These are phyloP conservation scores for Colletotrichum euphorbiae DNA, from an alignment of 2,329 filamentous ascomycete genomes.

Conservation along the genomic window DNA sequence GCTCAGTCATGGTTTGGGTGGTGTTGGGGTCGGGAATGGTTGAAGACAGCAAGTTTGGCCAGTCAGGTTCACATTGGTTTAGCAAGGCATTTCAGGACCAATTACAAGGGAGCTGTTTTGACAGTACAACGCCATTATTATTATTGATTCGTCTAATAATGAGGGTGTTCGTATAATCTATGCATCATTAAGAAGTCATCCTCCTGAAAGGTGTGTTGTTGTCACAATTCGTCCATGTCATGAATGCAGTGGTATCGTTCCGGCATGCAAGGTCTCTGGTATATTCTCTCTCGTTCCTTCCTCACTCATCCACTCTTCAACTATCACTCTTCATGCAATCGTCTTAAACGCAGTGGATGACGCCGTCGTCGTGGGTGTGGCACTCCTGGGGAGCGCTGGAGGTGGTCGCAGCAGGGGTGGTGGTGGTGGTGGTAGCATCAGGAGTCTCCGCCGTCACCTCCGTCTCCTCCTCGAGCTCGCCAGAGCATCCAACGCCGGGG, in stretches of 20 bases:
- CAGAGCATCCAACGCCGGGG: slow-evolving; percentile 71
- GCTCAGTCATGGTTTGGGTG: too few species aligned
- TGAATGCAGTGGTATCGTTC: slow-evolving; percentile 34
- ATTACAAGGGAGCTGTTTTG: not conserved
- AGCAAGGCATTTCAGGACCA: slow-evolving; percentile 1
- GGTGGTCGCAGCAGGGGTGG: slow-evolving; percentile 64
- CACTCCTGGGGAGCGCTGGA: slow-evolving; percentile 66
- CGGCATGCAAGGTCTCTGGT: slow-evolving; percentile 11
- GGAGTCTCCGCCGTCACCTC: slow-evolving; percentile 14
- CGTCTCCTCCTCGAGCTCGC: slow-evolving; percentile 48
- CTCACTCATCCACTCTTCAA: not conserved
- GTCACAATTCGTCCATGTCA: slow-evolving; percentile 12
- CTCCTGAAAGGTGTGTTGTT: not conserved
- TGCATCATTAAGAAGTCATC: slow-evolving; percentile 30
- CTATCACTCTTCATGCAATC: not conserved
- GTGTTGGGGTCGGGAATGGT: too few species aligned
- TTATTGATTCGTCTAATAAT: slow-evolving; percentile 25
- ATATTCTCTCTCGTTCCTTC: slow-evolving; percentile 1
- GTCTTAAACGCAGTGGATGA: slow-evolving; percentile 42
- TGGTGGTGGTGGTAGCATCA: slow-evolving; percentile 44
- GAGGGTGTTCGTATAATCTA: slow-evolving; percentile 34
- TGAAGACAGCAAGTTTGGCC: not conserved
- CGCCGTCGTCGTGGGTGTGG: slow-evolving; percentile 56
- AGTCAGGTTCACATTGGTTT: not conserved
- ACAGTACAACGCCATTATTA: slow-evolving; percentile 33